Evolutionary conservation across 768 basidiomycete genomes (phyloP).

Genomic region (Tulasnella sp.): DNA sequence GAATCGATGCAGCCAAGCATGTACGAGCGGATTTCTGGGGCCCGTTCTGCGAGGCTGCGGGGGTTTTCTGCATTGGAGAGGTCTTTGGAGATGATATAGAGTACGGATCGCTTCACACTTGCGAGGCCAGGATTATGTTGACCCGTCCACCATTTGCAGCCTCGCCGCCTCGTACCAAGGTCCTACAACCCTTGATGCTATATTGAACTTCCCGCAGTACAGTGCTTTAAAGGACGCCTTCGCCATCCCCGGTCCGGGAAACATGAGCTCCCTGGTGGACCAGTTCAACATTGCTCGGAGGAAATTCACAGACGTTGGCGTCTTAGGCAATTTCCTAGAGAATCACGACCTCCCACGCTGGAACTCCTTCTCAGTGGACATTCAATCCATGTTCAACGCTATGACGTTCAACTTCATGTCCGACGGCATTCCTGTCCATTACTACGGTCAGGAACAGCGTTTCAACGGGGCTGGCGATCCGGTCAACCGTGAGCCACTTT

Average conservation of each 20-base stretch:
- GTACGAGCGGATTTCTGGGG: constrained; percentile 79
- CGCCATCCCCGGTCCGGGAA: constrained; percentile 67
- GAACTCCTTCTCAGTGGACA: constrained; percentile 71
- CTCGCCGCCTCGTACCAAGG: constrained; percentile 64
- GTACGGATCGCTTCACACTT: constrained; percentile 16
- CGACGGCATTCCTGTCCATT: constrained; percentile 82
- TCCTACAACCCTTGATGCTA: constrained; percentile 62
- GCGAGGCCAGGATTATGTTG: not conserved
- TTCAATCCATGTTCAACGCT: constrained; percentile 71
- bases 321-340: constrained; percentile 77
- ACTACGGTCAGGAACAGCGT: constrained; percentile 79
- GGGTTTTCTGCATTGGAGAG: constrained; percentile 86
- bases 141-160: constrained; percentile 43
- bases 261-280: constrained; percentile 60
- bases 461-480: constrained; percentile 69
- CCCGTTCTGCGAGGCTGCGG: constrained; percentile 68
- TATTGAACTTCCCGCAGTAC: constrained; percentile 75
- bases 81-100: constrained; percentile 59
- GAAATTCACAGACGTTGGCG: constrained; percentile 43
- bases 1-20: constrained; percentile 74
- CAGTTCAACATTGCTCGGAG: constrained; percentile 59
- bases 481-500: constrained; percentile 77
- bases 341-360: constrained; percentile 79
- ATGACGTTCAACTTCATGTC: constrained; percentile 76
- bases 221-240: constrained; percentile 66